Conservation (phyloP, 1,139 yeast genomes). For the Saccharomyces uvarum region DNA sequence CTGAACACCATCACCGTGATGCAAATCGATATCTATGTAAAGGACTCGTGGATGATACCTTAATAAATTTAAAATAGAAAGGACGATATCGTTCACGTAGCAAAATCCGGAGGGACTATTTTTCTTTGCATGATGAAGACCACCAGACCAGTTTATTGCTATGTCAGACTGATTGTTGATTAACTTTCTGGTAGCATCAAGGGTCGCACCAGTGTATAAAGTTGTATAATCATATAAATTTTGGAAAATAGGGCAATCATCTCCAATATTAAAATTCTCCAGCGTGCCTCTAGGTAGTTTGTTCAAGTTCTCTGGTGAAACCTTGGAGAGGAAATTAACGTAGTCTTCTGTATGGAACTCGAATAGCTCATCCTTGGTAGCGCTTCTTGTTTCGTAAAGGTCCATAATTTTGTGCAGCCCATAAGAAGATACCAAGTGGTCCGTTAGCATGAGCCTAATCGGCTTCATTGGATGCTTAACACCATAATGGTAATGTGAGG, state of each 20-base stretch:
- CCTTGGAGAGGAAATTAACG: constrained; percentile 65
- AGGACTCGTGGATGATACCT: constrained; percentile 85
- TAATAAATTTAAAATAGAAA: constrained; percentile 73
- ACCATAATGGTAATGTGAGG: constrained; percentile 79
- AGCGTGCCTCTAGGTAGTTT: constrained; percentile 49
- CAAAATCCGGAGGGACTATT: constrained; percentile 93
- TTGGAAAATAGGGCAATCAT: constrained; percentile 95
- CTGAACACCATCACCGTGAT: constrained; percentile 97
- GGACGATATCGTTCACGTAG: constrained; percentile 87
- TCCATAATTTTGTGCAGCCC: constrained; percentile 88
- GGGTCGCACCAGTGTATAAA: constrained; percentile 83
- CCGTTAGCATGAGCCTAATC: constrained; percentile 88
- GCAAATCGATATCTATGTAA: constrained; percentile 90
- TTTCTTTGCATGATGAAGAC: constrained; percentile 93
- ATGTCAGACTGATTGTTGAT: constrained; percentile 83
- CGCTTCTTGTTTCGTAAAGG: constrained; percentile 71
- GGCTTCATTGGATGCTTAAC: constrained; percentile 97
- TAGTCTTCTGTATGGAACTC: constrained; percentile 87
- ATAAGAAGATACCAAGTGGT: constrained; percentile 79
- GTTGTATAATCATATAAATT: constrained; percentile 85
- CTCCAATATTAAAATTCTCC: constrained; percentile 85
- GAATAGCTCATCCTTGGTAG: constrained; percentile 68
- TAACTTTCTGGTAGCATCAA: constrained; percentile 85
- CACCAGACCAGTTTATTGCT: constrained; percentile 97
- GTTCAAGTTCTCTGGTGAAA: constrained; percentile 72